Base-by-base conservation (phyloP, 1,284 basidiomycete genomes). In the Sanghuangporus baumii region DNA sequence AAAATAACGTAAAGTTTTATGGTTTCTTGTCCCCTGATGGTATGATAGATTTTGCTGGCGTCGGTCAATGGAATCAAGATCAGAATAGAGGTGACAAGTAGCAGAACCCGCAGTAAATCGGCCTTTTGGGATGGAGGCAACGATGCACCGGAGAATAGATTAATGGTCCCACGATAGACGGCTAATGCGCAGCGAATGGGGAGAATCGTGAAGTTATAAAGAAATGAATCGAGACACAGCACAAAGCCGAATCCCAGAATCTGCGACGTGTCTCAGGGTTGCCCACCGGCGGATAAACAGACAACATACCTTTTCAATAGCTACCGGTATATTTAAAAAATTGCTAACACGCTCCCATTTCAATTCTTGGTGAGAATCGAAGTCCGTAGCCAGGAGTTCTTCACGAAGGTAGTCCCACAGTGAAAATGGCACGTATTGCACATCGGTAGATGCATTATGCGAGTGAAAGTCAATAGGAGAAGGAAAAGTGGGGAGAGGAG, bases 1-100 rank as follows among this genome's bases (percentile, higher is more conserved):
- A 98, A 99, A 65, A 99, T 98, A 66, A 99, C 97, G 77, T 98
- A 98, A 60, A 99, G 79, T 78, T 99, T 99, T 79, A 99, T 96
- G 2, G 93, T 96, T 71, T 98, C 95, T 75, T 99, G 97, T 0
- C 96, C 97, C n/a, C 97, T 87, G 59, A 99, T 98, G 18, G 91
- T 92, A 72, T 99, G 97, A 70, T 99, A 99, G 74, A 99, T 97
- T 77, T 97, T 97, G 77, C 94, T 97, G 11, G 95, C 92, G 72
- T 99, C 96, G 4, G 96, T 96, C 37, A 96, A 80, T 2, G 91
- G 86, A 36, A 88, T 81, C 4, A 98, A 80, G 41, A 96, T 83
- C 37, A 85, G 69, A 56, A 96, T 85, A 0, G 94, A 91, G 37
- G 89, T 73, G 3, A 91, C 72, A 40, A 99, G 81, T 2, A 99